A percentile compares a stretch with the other conserved stretches of the same genome.
Conservation (phyloP, 2,329 filamentous ascomycete genomes). For the Chrysoporthe puriensis region DNA sequence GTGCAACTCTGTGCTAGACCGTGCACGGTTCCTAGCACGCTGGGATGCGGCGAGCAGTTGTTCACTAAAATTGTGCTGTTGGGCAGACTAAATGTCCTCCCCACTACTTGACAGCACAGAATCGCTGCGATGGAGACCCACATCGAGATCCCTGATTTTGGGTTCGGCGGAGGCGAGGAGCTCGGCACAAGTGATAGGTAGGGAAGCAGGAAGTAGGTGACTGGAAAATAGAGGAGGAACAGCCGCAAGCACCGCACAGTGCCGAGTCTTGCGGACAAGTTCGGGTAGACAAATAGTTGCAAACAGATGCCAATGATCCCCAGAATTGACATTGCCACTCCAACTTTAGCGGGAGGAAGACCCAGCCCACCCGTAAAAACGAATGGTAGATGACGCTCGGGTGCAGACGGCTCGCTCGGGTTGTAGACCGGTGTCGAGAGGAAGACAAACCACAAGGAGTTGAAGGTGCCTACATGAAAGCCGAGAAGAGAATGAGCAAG, state of each 20-base stretch:
- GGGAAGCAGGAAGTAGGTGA: conserved; percentile 71
- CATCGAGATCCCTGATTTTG: conserved; percentile 58
- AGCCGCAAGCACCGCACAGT: conserved; percentile 69
- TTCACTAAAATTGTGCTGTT: conserved; percentile 52
- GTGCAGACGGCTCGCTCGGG: conserved; percentile 39
- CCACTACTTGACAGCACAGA: conserved; percentile 66
- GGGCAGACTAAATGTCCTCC: conserved; percentile 64
- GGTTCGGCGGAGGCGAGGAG: conserved; percentile 45
- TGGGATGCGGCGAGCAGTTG: conserved; percentile 53
- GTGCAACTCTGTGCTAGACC: conserved; percentile 61
- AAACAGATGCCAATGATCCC: conserved; percentile 76
- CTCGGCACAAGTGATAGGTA: conserved; percentile 72
- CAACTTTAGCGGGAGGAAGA: conserved; percentile 71
- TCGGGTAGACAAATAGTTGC: conserved; percentile 73
- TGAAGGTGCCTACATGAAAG: conserved; percentile 76
- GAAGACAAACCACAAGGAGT: conserved; percentile 76
- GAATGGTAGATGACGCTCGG: conserved; percentile 52
- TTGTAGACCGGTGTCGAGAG: conserved; percentile 70
- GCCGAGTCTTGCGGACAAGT: conserved; percentile 67
- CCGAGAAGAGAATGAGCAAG: conserved; percentile 71
- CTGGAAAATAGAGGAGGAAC: conserved; percentile 71
- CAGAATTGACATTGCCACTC: conserved; percentile 77
- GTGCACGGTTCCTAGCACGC: conserved; percentile 50
- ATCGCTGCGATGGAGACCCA: conserved; percentile 69
- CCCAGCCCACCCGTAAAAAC: conserved; percentile 76